Conservation (phyloP, 108 stramenopile genomes). For the Cyclotella baltica region DNA sequence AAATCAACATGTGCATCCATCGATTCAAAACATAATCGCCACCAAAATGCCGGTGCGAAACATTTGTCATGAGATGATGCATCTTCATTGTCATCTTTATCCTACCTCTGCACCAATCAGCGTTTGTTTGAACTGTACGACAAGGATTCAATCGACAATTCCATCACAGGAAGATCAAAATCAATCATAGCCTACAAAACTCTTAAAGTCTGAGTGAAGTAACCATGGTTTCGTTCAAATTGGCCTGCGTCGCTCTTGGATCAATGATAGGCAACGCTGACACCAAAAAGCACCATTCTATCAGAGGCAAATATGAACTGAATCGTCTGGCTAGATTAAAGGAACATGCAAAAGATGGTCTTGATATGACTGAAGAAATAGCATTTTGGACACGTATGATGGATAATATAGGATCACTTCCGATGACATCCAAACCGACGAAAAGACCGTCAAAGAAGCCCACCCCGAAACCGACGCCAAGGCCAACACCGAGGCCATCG, state of each 20-base stretch:
- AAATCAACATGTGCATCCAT: background rate
- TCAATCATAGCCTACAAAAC: background rate
- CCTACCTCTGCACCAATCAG: background rate
- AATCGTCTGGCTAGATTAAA: background rate
- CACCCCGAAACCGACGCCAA: too few relatives aligned
- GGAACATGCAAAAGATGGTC: background rate
- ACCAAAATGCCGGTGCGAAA: background rate
- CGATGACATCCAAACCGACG: slow-evolving; percentile 7
- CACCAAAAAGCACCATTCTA: background rate
- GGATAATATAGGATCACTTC: slow-evolving; percentile 21
- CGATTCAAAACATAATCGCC: too few relatives aligned
- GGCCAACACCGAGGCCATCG: background rate
- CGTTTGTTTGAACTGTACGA: background rate
- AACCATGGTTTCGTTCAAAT: background rate
- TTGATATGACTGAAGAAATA: slow-evolving; percentile 32
- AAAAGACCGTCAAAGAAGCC: too few relatives aligned
- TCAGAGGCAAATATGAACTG: background rate
- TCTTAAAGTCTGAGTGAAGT: background rate
- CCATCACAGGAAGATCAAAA: background rate
- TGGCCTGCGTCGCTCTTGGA: background rate
- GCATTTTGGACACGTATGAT: slow-evolving; percentile 38
- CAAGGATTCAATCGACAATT: background rate
- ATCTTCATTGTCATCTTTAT: background rate
- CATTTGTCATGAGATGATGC: background rate
- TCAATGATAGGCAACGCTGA: background rate